Evolutionary conservation across 441 rosid genomes (phyloP).

Genomic region (Rhodomyrtus psidioides): DNA sequence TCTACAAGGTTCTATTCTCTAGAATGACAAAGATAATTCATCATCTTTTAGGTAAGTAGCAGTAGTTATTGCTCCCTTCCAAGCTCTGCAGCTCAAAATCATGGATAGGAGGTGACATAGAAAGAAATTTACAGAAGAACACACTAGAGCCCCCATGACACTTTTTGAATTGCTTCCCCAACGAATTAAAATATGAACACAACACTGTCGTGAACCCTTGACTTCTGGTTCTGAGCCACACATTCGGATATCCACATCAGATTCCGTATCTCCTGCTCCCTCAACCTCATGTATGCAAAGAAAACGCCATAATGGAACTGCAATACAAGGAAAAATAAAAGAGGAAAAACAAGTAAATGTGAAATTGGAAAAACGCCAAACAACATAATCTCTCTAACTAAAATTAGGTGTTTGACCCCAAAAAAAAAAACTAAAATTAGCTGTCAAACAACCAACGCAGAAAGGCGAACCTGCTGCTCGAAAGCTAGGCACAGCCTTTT

Average conservation of each 20-base stretch:
- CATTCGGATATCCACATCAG: conserved; percentile 98
- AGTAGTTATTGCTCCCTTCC: neutral
- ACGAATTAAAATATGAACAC: conserved; percentile 67
- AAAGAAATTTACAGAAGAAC: conserved; percentile 25
- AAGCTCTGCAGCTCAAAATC: conserved; percentile 13
- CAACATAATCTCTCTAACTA: neutral
- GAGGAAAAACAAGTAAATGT: neutral
- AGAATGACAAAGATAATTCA: neutral
- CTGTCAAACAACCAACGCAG: neutral
- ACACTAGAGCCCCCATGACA: neutral
- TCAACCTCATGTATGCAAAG: conserved; percentile 92
- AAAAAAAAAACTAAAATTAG: neutral
- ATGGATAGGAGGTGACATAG: neutral
- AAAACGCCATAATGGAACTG: conserved; percentile 93
- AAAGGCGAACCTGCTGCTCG: conserved; percentile 75
- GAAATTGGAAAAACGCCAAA: neutral
- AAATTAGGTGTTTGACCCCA: no score
- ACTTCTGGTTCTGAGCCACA: conserved; percentile 97
- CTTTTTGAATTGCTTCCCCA: neutral
- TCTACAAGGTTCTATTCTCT: neutral
- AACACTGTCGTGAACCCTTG: conserved; percentile 95
- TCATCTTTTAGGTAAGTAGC: neutral
- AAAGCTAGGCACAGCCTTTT: conserved; percentile 94
- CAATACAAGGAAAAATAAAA: conserved; percentile 3
- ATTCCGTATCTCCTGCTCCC: conserved; percentile 98